These are phyloP conservation scores for Eucalyptus dawsonii DNA, from an alignment of 345 rosid species.

Conservation along the genomic window DNA sequence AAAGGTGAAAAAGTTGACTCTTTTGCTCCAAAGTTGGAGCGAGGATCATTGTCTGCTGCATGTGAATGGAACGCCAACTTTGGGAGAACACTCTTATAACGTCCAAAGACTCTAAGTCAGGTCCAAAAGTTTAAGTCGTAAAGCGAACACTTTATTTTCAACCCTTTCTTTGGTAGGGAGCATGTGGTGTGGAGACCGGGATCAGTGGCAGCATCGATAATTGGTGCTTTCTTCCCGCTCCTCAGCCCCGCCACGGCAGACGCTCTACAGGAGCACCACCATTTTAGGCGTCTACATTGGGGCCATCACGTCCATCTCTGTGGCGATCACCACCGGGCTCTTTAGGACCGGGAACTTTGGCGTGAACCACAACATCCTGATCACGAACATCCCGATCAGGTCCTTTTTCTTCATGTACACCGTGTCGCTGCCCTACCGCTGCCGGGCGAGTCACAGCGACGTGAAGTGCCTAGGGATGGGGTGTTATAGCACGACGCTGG, in stretches of 20 bases:
- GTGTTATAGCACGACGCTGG: conserved; percentile 53
- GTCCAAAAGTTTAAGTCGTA: not conserved
- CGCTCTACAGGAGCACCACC: conserved; percentile 52
- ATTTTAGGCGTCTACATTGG: conserved; percentile 50
- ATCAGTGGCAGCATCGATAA: conserved; percentile 31
- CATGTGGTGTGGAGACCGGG: conserved; percentile 37
- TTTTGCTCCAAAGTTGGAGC: not conserved
- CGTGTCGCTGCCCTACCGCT: conserved; percentile 47
- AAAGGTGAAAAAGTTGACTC: not conserved
- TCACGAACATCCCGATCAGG: conserved; percentile 44
- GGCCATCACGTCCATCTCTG: conserved; percentile 61
- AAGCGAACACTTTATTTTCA: too few species aligned
- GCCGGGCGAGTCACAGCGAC: not conserved
- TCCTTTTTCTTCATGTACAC: conserved; percentile 47
- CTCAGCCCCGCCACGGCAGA: conserved; percentile 6
- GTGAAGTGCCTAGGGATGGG: conserved; percentile 49
- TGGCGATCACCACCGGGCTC: conserved; percentile 45
- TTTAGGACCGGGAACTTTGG: conserved; percentile 56
- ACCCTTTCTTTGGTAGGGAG: conserved; percentile 16
- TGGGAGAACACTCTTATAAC: not conserved
- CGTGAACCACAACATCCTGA: conserved; percentile 41
- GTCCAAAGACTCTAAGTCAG: not conserved
- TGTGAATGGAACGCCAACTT: not conserved
- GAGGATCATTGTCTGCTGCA: not conserved
- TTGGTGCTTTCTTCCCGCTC: conserved; percentile 44